Evolutionary conservation across 139 green algal genomes (phyloP).

Genomic region (Yamagishiella unicocca): DNA sequence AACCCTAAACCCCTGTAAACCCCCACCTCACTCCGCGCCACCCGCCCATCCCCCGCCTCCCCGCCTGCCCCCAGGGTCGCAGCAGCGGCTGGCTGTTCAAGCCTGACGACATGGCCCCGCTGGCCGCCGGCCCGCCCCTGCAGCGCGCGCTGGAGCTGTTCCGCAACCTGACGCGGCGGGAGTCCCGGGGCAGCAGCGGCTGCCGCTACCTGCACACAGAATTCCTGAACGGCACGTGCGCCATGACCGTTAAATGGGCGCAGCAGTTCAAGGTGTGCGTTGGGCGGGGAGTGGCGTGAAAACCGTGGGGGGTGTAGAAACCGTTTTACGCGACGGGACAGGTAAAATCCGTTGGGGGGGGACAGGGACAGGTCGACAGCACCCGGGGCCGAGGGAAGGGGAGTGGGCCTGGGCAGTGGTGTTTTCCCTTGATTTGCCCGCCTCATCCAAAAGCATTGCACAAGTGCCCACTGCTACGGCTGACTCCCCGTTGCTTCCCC

Average conservation of each 20-base stretch:
- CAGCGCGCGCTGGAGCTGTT: slow-evolving; percentile 1
- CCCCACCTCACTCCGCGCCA: no score
- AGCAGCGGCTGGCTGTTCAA: slow-evolving; percentile 23
- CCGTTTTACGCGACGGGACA: no score
- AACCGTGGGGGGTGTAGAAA: no score
- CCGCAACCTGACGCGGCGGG: neutral
- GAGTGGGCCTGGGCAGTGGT: no score
- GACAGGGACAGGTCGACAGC: no score
- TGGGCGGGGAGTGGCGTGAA: neutral
- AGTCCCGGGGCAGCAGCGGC: neutral
- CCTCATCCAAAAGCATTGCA: no score
- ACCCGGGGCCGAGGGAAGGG: no score
- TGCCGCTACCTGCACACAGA: neutral
- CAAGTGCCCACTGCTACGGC: no score
- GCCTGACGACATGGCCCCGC: neutral
- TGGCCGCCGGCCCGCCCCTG: slow-evolving; percentile 6
- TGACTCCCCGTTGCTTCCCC: no score
- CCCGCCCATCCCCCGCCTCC: neutral
- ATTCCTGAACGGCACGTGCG: slow-evolving; percentile 17
- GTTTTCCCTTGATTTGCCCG: no score
- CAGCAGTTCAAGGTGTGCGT: slow-evolving; percentile 44
- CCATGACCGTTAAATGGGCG: slow-evolving; percentile 8
- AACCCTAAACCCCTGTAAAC: no score
- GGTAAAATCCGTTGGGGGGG: neutral
- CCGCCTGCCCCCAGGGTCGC: neutral